Evolutionary conservation across 106 monocot species (phyloP), one percentile per base, ranked within the genome.

Genomic region (Dendrobium officinale): DNA sequence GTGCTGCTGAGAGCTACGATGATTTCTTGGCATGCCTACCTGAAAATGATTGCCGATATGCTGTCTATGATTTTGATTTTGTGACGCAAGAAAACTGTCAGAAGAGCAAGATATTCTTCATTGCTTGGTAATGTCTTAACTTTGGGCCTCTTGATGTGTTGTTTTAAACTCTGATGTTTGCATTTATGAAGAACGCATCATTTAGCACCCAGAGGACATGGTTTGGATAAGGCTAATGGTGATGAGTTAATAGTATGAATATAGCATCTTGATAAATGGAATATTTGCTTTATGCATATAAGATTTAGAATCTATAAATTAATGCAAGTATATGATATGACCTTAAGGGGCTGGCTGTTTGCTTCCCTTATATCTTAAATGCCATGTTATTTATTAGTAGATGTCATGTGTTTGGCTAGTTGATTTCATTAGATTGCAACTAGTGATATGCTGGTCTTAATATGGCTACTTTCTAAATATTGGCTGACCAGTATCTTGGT

Each of bases 71-170:
- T 42, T 83, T 83, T 83, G 83, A 83, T 75, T 83, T 56, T 78
- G 78, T 83, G 24, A 83, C 83, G 26, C 67, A 77, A n/a, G 83
- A 83, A 15, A 83, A 83, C 42, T 83, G 83, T n/a, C 83, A 83
- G 78, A 83, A 83, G 73, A 83, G 83, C 83, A 83, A 83, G 78
- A 83, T 83, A 18, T 79, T 83, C 49, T 83, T 83, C 73, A 83
- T 83, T 45, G 79, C 83, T 26, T 83, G 83, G 83, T 83, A 24
- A 74, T 33, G 31, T 55, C 68, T 41, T 51, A 13, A 70, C 33
- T 70, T 70, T 70, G 13, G 24, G 1, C 37, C 24, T 70, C 37
- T 29, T 70, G 70, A 70, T 37, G 37, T 70, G 15, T 61, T 61
- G 6, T 61, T 22, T 51, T 66, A 66, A 70, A 15, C 70, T 22